A percentile compares a stretch with the other conserved stretches of the same genome.
These are phyloP conservation scores for Circinella minor DNA, from an alignment of 371 early-diverging fungal species.

Conservation along the genomic window DNA sequence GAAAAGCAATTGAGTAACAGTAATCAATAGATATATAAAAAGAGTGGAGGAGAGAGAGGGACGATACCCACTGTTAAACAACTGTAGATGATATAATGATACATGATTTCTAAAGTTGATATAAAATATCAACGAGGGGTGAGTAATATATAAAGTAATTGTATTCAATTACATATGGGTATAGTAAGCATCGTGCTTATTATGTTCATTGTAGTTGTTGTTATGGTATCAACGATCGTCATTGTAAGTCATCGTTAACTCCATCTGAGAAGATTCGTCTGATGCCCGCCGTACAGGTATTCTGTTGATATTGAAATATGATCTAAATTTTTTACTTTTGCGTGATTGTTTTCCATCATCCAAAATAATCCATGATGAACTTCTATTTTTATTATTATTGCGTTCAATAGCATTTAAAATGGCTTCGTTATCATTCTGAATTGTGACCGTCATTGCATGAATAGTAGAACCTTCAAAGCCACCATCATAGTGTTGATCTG, in stretches of 20 bases:
- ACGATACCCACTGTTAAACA: no score
- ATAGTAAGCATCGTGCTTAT: no score
- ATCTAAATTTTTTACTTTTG: not conserved
- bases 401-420: constrained; percentile 1
- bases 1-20: no score
- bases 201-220: no score
- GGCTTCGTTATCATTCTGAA: constrained; percentile 8
- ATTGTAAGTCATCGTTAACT: not conserved
- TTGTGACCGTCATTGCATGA: not conserved
- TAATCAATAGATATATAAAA: no score
- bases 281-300: not conserved
- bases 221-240: not conserved
- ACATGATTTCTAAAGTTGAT: no score
- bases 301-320: not conserved
- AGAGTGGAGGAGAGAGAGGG: no score
- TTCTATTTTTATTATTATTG: not conserved
- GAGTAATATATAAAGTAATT: no score
- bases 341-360: no score
- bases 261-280: not conserved
- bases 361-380: not conserved
- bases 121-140: no score
- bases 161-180: no score
- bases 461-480: not conserved
- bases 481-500: not conserved
- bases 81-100: no score